phyloP scores from a whole-genome alignment of 73 alveolate genomes.

The Uronychia setigera region DNA sequence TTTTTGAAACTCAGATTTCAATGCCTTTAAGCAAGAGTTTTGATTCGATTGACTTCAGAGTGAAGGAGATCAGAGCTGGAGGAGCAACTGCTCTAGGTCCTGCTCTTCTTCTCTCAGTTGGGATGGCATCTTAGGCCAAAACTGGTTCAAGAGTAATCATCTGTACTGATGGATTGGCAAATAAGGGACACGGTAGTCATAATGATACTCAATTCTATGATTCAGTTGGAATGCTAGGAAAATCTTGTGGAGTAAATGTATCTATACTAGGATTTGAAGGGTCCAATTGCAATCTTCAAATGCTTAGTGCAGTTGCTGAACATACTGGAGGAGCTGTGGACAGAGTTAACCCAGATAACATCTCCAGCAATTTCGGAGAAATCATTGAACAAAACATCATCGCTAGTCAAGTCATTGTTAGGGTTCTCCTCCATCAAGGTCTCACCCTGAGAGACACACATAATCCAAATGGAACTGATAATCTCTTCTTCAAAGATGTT shows the following conservation, averaged over 20 bases:
- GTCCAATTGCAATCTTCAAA: conserved; percentile 89
- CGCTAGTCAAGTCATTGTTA: conserved; percentile 84
- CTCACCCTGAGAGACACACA: conserved; percentile 85
- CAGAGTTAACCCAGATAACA: conserved; percentile 86
- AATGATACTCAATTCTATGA: conserved; percentile 74
- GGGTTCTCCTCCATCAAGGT: conserved; percentile 82
- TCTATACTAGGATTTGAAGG: conserved; percentile 91
- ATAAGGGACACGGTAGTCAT: conserved; percentile 86
- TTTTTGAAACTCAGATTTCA: neutral
- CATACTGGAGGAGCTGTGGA: conserved; percentile 91
- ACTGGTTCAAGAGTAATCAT: conserved; percentile 91
- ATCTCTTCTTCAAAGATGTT: conserved; percentile 60
- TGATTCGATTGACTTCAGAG: neutral
- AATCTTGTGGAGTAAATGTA: conserved; percentile 81
- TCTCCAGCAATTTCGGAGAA: conserved; percentile 83
- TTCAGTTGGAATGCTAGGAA: conserved; percentile 77
- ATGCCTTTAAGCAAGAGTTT: neutral
- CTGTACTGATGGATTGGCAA: conserved; percentile 98
- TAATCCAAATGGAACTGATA: conserved; percentile 46
- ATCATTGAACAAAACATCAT: conserved; percentile 75
- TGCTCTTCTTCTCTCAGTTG: conserved; percentile 84
- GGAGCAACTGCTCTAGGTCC: conserved; percentile 98
- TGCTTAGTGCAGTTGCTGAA: conserved; percentile 79
- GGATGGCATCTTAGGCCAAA: conserved; percentile 74
- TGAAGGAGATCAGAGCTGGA: conserved; percentile 69